These are phyloP conservation scores for Apophysomyces elegans DNA, from an alignment of 371 early-diverging fungal genomes.

Conservation along the genomic window DNA sequence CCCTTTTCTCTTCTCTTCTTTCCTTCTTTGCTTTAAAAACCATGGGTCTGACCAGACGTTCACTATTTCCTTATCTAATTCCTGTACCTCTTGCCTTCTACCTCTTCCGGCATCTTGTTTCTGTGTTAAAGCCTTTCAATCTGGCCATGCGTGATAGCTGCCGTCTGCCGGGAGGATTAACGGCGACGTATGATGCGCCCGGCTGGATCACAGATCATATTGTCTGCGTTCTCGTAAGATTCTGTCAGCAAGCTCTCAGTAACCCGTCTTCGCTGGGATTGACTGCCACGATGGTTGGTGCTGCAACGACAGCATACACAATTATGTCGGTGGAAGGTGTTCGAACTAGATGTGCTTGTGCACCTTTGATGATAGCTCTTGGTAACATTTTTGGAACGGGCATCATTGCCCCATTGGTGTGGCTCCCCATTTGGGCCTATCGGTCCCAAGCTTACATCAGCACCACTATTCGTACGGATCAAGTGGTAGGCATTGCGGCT, in stretches of 20 bases:
- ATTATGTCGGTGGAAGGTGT: conserved; percentile 24
- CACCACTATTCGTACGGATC: not conserved
- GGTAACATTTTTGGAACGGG: conserved; percentile 5
- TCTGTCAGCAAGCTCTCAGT: conserved; percentile 11
- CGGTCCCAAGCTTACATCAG: not conserved
- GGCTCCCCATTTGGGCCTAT: conserved; percentile 3
- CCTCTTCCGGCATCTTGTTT: conserved; percentile 18
- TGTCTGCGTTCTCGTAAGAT: conserved; percentile 12
- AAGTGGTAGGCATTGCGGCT: not conserved
- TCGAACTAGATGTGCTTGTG: not conserved
- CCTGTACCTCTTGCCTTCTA: conserved; percentile 9
- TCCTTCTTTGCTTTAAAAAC: conserved; percentile 12
- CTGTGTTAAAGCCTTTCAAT: conserved; percentile 21
- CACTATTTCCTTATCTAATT: conserved; percentile 16
- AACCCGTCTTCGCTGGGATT: not conserved
- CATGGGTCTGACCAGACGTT: too few relatives aligned
- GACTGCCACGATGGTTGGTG: conserved; percentile 16
- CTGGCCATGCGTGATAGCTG: conserved; percentile 9
- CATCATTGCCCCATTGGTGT: not conserved
- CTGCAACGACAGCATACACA: conserved; percentile 24
- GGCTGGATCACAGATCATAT: conserved; percentile 15
- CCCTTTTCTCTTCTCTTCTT: not conserved
- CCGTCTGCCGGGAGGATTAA: conserved; percentile 1
- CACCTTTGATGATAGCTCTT: not conserved
- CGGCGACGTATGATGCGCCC: not conserved